Conservation (phyloP, 331 rosid species). For the Quercus tomentella region DNA sequence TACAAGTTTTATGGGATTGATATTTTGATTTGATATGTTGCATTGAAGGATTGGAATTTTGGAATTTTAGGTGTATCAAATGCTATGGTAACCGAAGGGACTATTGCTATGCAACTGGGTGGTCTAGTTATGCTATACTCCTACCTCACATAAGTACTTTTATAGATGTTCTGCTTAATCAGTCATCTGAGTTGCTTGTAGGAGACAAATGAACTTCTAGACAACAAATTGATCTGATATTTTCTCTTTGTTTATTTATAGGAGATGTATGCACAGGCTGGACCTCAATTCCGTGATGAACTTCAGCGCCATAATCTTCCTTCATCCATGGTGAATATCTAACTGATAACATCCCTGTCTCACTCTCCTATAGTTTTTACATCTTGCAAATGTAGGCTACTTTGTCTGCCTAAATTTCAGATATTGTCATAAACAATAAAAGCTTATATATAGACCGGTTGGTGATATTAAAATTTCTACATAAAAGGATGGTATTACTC, state of each 20-base stretch:
- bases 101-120: neutral
- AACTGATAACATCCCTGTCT: neutral
- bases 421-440: neutral
- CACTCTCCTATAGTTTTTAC: neutral
- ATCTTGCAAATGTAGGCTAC: neutral
- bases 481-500: neutral
- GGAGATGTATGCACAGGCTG: conserved; percentile 99
- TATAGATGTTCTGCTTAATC: neutral
- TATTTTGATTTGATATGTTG: neutral
- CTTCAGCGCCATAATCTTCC: conserved; percentile 95
- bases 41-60: neutral
- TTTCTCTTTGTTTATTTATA: conserved; percentile 34
- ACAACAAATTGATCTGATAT: conserved; percentile 10
- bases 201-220: neutral
- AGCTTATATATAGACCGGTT: too few species aligned
- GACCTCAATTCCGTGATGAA: conserved; percentile 95
- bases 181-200: neutral
- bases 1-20: neutral
- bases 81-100: neutral
- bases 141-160: neutral
- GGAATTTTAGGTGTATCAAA: neutral
- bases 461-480: neutral
- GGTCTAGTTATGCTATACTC: neutral
- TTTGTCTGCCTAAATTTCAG: neutral
- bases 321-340: conserved; percentile 62